phyloP scores from a whole-genome alignment of 1,284 basidiomycete genomes.

The Cutaneotrichosporon cutaneum region DNA sequence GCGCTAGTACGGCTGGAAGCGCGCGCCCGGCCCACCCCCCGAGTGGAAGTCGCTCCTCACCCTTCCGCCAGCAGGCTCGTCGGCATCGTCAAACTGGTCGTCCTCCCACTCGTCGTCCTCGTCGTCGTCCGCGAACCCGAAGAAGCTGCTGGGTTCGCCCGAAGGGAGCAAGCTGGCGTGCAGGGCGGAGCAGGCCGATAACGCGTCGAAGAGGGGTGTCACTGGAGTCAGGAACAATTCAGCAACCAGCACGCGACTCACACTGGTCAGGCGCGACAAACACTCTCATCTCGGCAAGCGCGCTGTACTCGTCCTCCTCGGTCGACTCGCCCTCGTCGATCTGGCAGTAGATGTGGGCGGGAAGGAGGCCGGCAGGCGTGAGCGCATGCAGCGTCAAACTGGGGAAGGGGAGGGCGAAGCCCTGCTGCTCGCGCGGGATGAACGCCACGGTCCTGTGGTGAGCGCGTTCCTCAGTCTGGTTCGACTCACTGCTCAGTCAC shows the following conservation, averaged over 20 bases:
- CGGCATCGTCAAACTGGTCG: constrained; percentile 55
- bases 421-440: constrained; percentile 60
- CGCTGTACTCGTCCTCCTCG: constrained; percentile 57
- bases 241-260: constrained; percentile 54
- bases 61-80: constrained; percentile 68
- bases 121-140: constrained; percentile 33
- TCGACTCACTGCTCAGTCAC: constrained; percentile 77
- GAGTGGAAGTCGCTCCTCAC: constrained; percentile 87
- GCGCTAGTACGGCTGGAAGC: constrained; percentile 75
- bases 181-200: constrained; percentile 84
- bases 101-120: constrained; percentile 22
- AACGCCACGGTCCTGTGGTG: constrained; percentile 68
- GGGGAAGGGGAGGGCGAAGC: constrained; percentile 78
- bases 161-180: constrained; percentile 69
- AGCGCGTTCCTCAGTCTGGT: too few relatives aligned
- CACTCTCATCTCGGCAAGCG: constrained; percentile 74
- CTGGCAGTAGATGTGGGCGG: constrained; percentile 82
- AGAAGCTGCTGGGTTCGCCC: constrained; percentile 51
- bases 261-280: constrained; percentile 64
- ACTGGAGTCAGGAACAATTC: constrained; percentile 64
- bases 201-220: constrained; percentile 79
- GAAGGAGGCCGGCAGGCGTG: constrained; percentile 60
- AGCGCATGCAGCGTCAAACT: constrained; percentile 84
- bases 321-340: constrained; percentile 63
- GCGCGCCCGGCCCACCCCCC: constrained; percentile 59